Evolutionary conservation across 1,284 basidiomycete genomes (phyloP).

Genomic region (Marasmius oreades): DNA sequence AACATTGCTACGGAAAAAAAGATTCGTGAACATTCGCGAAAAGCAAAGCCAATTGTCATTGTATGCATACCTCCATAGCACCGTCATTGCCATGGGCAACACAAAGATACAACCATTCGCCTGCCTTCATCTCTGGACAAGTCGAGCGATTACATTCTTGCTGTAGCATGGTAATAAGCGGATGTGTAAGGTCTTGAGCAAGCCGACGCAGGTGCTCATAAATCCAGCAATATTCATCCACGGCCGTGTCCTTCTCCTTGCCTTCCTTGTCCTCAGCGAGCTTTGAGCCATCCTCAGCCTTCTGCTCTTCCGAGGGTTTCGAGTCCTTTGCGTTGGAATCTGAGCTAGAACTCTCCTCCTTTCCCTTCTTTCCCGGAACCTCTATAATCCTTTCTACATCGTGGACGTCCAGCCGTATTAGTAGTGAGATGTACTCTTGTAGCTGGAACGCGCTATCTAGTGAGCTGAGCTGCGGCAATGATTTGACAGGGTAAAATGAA

Average conservation of each 20-base stretch:
- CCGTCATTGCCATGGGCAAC: constrained; percentile 85
- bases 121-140: constrained; percentile 97
- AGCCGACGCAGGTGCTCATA: constrained; percentile 93
- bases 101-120: constrained; percentile 95
- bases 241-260: constrained; percentile 48
- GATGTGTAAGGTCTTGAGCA: constrained; percentile 88
- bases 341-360: constrained; percentile 28
- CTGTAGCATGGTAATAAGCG: constrained; percentile 84
- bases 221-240: constrained; percentile 88
- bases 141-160: constrained; percentile 79
- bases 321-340: constrained; percentile 34
- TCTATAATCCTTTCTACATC: constrained; percentile 82
- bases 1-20: constrained; percentile 67
- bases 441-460: constrained; percentile 92
- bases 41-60: constrained; percentile 13
- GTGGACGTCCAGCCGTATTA: constrained; percentile 84
- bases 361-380: constrained; percentile 52
- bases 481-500: constrained; percentile 72
- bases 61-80: constrained; percentile 62
- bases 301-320: constrained; percentile 32
- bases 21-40: too few species aligned
- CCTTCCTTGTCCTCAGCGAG: constrained; percentile 39
- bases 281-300: constrained; percentile 33
- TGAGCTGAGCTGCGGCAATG: constrained; percentile 59
- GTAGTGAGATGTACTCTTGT: constrained; percentile 90